Percentiles rank a stretch among this genome's conserved stretches.
phyloP scores from a whole-genome alignment of 2,329 filamentous ascomycete species.

The Colletotrichum nymphaeae region DNA sequence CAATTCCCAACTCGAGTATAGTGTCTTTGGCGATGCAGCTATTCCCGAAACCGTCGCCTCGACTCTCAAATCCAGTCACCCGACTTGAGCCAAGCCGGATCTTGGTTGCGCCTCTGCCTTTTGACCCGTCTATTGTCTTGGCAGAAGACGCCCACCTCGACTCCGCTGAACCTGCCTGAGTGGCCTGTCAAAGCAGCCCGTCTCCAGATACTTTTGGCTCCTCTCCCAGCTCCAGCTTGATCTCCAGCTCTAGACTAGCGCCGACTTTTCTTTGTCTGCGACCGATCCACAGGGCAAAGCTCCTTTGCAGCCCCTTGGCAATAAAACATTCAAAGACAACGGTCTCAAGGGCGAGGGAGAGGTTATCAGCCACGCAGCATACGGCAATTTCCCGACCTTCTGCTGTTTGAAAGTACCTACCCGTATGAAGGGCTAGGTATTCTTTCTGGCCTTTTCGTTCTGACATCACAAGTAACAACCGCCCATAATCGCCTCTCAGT shows the following conservation, averaged over 20 bases:
- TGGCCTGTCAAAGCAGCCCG: background rate
- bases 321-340: background rate
- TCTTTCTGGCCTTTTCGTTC: background rate
- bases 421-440: background rate
- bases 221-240: background rate
- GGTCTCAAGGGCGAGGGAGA: background rate
- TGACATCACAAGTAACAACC: too few relatives aligned
- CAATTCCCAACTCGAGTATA: background rate
- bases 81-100: constrained; percentile 22
- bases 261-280: constrained; percentile 11
- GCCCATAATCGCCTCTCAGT: background rate
- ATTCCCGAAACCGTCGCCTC: background rate
- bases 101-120: constrained; percentile 1
- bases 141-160: background rate
- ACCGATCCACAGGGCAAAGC: constrained; percentile 5
- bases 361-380: background rate
- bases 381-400: background rate
- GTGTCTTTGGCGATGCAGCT: background rate
- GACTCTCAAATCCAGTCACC: background rate
- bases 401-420: background rate
- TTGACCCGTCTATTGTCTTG: constrained; percentile 19
- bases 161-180: background rate
- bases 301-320: constrained; percentile 22
- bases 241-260: background rate
- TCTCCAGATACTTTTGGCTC: background rate